Evolutionary conservation across 192 early-diverging fungal genomes (phyloP), one percentile per base, ranked within the genome.

Genomic region (Umbelopsis ramanniana): DNA sequence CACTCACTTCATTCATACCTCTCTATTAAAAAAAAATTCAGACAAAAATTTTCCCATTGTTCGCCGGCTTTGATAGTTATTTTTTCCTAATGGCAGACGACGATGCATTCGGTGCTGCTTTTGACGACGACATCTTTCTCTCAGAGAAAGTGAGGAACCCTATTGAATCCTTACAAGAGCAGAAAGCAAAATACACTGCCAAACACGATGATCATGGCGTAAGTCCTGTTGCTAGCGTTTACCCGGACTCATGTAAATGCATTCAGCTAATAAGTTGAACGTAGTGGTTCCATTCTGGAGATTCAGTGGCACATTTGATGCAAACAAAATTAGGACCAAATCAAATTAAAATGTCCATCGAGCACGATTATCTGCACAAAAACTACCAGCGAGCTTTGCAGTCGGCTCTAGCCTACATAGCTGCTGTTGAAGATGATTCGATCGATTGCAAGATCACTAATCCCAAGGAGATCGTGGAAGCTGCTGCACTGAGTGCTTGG

Each of bases 401-500:
- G 21, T 46, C 19, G 6, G 69, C 69, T 1, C 46, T 79, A 14
- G 46, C 23, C 14, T 79, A 47, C 54, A 70, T 79, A 46, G 38
- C 33, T 9, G 53, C 74, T 38, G 68, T 63, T 4, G 52, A 71
- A 1, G 54, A 60, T 7, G 26, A 71, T 46, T 23, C 14, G 9
- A 63, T 66, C 67, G 75, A 75, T 5, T 76, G 84, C 52, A 85
- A 82, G 23, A 70, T 83, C 12, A 76, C 75, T 17, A 68, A 69
- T 26, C 78, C 74, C 26, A 77, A 78, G 46, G 85, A 80, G 70
- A 86, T 84, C 43, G 70, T 78, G 38, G 83, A 88, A 26, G 79
- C 78, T 43, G 83, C 74, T 4, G 81, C 81, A 19, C 71, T 77
- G 40, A 52, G 76, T 77, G 81, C 72, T 15, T 83, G 75, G 12